These are phyloP conservation scores for Silene uniflora DNA, from an alignment of 148 eudicot species.

Conservation along the genomic window DNA sequence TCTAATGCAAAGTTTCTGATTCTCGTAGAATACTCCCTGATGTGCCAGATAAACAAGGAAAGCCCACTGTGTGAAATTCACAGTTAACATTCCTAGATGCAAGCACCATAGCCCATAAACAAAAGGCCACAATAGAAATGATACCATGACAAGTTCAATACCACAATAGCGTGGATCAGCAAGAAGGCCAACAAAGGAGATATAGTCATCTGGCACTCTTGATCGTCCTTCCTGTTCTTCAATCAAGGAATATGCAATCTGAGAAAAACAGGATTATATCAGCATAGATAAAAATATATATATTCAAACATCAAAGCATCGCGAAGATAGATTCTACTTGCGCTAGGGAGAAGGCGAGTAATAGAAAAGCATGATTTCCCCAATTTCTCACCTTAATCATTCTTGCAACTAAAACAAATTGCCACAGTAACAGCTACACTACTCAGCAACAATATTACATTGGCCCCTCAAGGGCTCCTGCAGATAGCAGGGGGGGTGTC, in stretches of 20 bases:
- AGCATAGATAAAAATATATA: neutral
- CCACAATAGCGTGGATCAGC: slow-evolving; percentile 97
- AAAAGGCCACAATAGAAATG: slow-evolving; percentile 23
- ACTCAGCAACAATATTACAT: neutral
- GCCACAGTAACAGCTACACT: neutral
- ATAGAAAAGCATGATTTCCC: neutral
- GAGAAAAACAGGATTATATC: slow-evolving; percentile 17
- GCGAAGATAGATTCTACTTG: neutral
- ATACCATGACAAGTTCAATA: slow-evolving; percentile 39
- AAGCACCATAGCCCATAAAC: slow-evolving; percentile 25
- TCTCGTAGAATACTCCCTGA: neutral
- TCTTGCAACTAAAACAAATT: neutral
- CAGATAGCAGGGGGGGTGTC: neutral
- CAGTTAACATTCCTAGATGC: slow-evolving; percentile 15
- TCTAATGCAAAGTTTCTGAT: neutral
- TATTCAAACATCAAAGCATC: too few relatives aligned
- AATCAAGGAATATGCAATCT: slow-evolving; percentile 87
- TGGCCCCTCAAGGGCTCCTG: too few relatives aligned
- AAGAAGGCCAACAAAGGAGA: slow-evolving; percentile 92
- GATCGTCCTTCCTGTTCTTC: slow-evolving; percentile 80
- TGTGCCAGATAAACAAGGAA: neutral
- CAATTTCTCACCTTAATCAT: neutral
- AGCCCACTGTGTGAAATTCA: slow-evolving; percentile 12
- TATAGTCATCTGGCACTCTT: slow-evolving; percentile 63
- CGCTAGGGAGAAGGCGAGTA: neutral